These are phyloP conservation scores for Cladosporium sp. DNA, from an alignment of 2,329 filamentous ascomycete genomes.

Conservation along the genomic window DNA sequence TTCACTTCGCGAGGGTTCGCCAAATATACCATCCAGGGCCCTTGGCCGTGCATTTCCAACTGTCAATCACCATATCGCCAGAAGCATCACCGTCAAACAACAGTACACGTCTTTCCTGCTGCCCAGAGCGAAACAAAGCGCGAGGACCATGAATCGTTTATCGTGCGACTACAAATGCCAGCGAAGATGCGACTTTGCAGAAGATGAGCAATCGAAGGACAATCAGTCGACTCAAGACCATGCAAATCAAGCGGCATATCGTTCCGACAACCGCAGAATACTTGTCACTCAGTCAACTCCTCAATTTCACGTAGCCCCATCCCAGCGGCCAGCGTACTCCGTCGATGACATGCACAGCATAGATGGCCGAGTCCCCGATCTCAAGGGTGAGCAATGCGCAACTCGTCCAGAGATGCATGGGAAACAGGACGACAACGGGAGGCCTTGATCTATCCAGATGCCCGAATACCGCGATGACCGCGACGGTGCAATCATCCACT, in stretches of 20 bases:
- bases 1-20: neutral
- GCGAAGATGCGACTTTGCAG: neutral
- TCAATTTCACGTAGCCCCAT: neutral
- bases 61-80: neutral
- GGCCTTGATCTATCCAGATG: neutral
- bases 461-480: neutral
- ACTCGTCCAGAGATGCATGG: neutral
- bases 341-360: neutral
- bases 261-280: neutral
- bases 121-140: neutral
- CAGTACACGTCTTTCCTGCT: no score
- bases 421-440: neutral
- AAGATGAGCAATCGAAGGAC: neutral
- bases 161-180: neutral
- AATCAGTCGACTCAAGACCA: neutral
- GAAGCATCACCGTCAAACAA: neutral
- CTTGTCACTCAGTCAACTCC: no score
- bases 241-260: neutral
- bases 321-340: neutral
- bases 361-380: neutral
- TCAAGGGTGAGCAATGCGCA: neutral
- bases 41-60: neutral
- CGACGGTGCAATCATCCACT: neutral
- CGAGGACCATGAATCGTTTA: neutral
- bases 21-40: neutral